These are phyloP conservation scores for Penicillium sp. DNA, from an alignment of 2,329 filamentous ascomycete species.

Conservation along the genomic window DNA sequence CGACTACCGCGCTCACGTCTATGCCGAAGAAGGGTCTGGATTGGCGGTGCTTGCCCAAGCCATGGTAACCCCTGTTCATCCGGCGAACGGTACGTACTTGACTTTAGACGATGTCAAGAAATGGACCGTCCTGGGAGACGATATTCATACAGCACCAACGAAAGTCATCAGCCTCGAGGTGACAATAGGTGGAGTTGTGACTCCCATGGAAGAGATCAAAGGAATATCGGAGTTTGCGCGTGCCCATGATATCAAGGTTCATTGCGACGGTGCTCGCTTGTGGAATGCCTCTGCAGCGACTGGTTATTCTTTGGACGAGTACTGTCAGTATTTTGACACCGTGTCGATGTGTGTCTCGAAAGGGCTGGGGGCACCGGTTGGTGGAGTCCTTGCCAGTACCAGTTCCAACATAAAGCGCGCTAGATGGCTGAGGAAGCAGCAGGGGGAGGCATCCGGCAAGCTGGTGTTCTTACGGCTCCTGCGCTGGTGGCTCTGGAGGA, in stretches of 20 bases:
- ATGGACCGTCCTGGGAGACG: slow-evolving; percentile 26
- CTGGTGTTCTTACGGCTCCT: slow-evolving; percentile 22
- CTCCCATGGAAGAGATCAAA: slow-evolving; percentile 16
- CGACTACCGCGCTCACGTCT: slow-evolving; percentile 36
- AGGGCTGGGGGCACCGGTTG: slow-evolving; percentile 34
- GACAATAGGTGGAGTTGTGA: slow-evolving; percentile 18
- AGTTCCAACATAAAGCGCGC: slow-evolving; percentile 29
- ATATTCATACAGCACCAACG: slow-evolving; percentile 33
- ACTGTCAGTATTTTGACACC: slow-evolving; percentile 32
- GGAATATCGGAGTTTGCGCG: slow-evolving; percentile 25
- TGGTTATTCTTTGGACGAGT: slow-evolving; percentile 27
- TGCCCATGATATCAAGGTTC: slow-evolving; percentile 27
- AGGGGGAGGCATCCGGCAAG: slow-evolving; percentile 34
- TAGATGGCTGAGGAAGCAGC: slow-evolving; percentile 32
- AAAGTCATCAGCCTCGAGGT: slow-evolving; percentile 18
- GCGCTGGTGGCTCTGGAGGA: slow-evolving; percentile 24
- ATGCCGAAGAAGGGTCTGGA: slow-evolving; percentile 32
- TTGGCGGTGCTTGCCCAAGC: slow-evolving; percentile 33
- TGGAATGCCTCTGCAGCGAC: slow-evolving; percentile 30
- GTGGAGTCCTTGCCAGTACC: slow-evolving; percentile 31
- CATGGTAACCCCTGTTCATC: slow-evolving; percentile 28
- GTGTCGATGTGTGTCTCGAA: slow-evolving; percentile 36
- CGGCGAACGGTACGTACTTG: slow-evolving; percentile 34
- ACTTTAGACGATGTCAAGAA: slow-evolving; percentile 36
- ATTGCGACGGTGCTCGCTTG: slow-evolving; percentile 33